These are phyloP conservation scores for Antrodiella citrinella DNA, from an alignment of 768 basidiomycete species.

Conservation along the genomic window DNA sequence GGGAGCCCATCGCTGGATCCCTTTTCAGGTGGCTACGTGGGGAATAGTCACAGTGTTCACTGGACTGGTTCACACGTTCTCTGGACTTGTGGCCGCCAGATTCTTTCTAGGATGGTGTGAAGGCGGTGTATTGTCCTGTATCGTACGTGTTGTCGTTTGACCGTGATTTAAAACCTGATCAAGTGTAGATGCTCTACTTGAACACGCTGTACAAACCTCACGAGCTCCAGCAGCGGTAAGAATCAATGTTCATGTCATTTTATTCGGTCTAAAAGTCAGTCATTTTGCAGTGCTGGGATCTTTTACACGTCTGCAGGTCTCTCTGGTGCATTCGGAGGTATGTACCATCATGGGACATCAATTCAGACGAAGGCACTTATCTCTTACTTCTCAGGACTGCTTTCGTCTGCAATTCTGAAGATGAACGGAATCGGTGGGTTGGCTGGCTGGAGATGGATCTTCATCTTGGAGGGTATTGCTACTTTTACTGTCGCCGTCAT, in stretches of 20 bases:
- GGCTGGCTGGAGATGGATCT: slow-evolving; percentile 62
- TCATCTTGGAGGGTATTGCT: slow-evolving; percentile 60
- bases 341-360: too few relatives aligned
- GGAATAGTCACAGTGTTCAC: slow-evolving; percentile 50
- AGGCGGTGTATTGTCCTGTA: slow-evolving; percentile 59
- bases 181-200: slow-evolving; percentile 44
- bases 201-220: slow-evolving; percentile 55
- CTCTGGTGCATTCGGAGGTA: slow-evolving; percentile 53
- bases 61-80: slow-evolving; percentile 42
- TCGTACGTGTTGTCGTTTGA: slow-evolving; percentile 27
- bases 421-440: slow-evolving; percentile 47
- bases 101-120: slow-evolving; percentile 56
- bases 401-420: slow-evolving; percentile 52
- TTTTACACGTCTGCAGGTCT: slow-evolving; percentile 60
- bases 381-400: too few relatives aligned
- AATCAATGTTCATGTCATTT: neutral
- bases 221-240: slow-evolving; percentile 49
- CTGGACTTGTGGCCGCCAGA: slow-evolving; percentile 52
- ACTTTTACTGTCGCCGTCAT: slow-evolving; percentile 31
- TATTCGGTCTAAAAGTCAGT: neutral
- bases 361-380: too few relatives aligned
- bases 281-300: slow-evolving; percentile 45
- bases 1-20: slow-evolving; percentile 45
- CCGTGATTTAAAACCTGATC: neutral
- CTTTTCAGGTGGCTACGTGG: slow-evolving; percentile 45